Evolutionary conservation across 495 filamentous ascomycete genomes (phyloP), one percentile per base, ranked within the genome.

Genomic region (Aspergillus sclerotioniger): DNA sequence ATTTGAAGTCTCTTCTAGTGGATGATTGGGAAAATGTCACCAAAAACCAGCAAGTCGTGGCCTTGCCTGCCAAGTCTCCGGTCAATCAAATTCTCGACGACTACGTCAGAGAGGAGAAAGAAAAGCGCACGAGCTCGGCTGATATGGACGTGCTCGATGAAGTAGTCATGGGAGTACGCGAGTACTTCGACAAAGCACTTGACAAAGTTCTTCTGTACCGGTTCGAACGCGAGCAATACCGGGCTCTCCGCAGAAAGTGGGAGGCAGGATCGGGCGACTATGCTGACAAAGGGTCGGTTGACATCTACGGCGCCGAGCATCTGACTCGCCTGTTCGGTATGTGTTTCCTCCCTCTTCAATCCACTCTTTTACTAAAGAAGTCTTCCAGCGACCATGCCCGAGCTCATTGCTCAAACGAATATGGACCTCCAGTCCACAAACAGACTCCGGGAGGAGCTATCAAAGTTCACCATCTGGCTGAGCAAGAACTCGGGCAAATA

Each of bases 11-110:
- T 16, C 76, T 94, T 45, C 85, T 98, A 3, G 94, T 98, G 39
- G 94, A 98, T 65, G 94, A 98, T 75, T 98, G 94, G 94, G 94
- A 98, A 73, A 95, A 96, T 63, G 84, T 97, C 50, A 98, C 94
- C 49, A 98, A 98, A 79, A 91, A 92, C 66, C 83, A 88, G 59
- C 87, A 90, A 63, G 85, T 97, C 3, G 90, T 96, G 15, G 84
- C 86, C 0, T 79, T 98, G 9, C 94, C 94, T 0, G 83, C 88
- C n/a, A 75, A 80, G 20, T 80, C 85, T 50, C 86, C 90, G 2
- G 90, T 92, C 53, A 82, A 83, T 56, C 71, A 85, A 55, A 92
- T 98, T 58, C 73, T 98, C 6, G 79, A 90, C 33, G 87, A 90
- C 57, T 98, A 95, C 67, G 74, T 85, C 32, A 80, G 80, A 2